Evolutionary conservation across 2,329 filamentous ascomycete genomes (phyloP).

Genomic region (Cordyceps fumosorosea): DNA sequence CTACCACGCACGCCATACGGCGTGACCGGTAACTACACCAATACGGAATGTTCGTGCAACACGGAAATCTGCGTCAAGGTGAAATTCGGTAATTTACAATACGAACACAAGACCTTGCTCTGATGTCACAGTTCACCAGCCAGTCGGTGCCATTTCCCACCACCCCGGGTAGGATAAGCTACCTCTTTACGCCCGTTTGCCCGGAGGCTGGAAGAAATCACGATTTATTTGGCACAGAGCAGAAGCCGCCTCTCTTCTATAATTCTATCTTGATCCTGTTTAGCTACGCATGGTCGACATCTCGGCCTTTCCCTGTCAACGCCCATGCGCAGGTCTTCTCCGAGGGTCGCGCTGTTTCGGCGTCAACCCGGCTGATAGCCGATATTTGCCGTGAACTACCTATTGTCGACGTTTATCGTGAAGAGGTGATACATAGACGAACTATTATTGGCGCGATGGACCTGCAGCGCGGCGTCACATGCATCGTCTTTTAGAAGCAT

Average conservation of each 20-base stretch:
- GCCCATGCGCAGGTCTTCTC: background rate
- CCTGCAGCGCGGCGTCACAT: background rate
- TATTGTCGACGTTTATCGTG: background rate
- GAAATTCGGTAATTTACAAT: background rate
- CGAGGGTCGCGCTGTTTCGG: background rate
- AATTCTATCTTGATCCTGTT: no score
- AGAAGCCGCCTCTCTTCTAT: no score
- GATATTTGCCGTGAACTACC: background rate
- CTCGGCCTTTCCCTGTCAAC: background rate
- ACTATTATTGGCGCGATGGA: background rate
- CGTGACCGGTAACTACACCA: background rate
- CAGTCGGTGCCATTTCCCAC: no score
- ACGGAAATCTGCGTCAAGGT: background rate
- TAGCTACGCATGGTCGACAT: background rate
- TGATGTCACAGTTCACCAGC: background rate
- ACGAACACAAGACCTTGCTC: background rate
- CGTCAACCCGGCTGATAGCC: background rate
- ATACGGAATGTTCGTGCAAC: conserved; percentile 7
- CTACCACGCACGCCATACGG: background rate
- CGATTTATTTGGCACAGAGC: no score
- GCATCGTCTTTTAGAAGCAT: background rate
- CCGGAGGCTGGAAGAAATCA: no score
- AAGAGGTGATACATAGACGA: background rate
- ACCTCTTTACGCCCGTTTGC: no score
- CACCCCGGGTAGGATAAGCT: background rate